Evolutionary conservation across 1,139 yeast species (phyloP), one percentile per base, ranked within the genome.

Genomic region (Geotrichum reessii): DNA sequence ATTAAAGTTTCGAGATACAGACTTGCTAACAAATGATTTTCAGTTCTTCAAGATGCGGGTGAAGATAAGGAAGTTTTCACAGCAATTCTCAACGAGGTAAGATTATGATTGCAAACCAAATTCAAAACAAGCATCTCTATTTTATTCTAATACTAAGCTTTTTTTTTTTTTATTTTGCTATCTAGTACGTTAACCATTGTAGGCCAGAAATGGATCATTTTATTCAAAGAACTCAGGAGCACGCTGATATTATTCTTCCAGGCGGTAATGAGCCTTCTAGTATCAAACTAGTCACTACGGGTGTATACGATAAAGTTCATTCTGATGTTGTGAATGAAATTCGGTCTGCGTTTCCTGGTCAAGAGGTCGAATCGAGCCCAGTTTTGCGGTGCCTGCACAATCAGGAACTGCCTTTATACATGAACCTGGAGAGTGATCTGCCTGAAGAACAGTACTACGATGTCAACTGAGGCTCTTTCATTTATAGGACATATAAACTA

Each of bases 171-270:
- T 17, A n/a, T 21, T 22, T 12, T 21, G 8, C 40, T 22, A 19
- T 6, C 40, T 33, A 56, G 57, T 57, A 59, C 52, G 55, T 59
- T 50, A 59, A 59, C 52, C 57, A 52, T 51, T 57, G 56, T 12
- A 78, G 95, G 60, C 81, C 84, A 3, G 97, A 91, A 67, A 87
- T 86, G 86, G 81, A 78, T 63, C 82, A 84, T 64, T 87, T 80
- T 68, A 85, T 91, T 14, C 80, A 80, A 33, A 37, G 58, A 40
- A 89, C 97, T 1, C 86, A 87, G 70, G 85, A 84, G 61, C 79
- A 76, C 62, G 95, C 97, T 1, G 97, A 91, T 70, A 83, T 90
- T 17, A 82, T 91, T 50, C 78, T 91, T 68, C 96, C 96, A 2
- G 76, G 85, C 55, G 91, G 90, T 0, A 85, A 87, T 53, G 74